Conservation (phyloP, 768 basidiomycete genomes). For the Cubamyces sp. region DNA sequence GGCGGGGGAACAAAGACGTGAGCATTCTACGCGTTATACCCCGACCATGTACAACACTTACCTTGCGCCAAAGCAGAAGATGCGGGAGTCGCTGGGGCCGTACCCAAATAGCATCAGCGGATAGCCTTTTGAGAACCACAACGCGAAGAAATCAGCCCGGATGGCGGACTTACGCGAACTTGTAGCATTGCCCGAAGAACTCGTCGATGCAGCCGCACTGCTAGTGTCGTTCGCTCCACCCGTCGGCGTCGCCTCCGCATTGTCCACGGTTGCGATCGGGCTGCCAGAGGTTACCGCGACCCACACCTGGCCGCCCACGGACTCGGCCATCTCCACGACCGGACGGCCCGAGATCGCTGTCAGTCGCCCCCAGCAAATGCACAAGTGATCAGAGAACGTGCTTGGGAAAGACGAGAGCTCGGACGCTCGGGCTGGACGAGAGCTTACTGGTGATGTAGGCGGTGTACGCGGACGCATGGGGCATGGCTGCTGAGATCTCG, state of each 20-base stretch:
- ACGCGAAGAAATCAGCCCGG: neutral
- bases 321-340: slow-evolving; percentile 5
- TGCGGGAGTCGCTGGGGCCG: no score
- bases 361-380: neutral
- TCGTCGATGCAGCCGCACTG: no score
- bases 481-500: slow-evolving; percentile 2
- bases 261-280: neutral
- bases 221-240: no score
- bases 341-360: slow-evolving; percentile 9
- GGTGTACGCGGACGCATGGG: neutral
- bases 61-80: no score
- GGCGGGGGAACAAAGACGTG: no score
- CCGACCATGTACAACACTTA: no score
- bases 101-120: no score
- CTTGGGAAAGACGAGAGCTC: no score
- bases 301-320: neutral
- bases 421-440: no score
- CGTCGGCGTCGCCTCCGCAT: neutral
- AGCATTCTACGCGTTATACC: no score
- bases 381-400: no score
- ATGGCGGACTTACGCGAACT: neutral
- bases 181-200: no score
- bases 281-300: neutral
- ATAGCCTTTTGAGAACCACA: neutral
- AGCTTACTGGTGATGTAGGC: slow-evolving; percentile 4